phyloP scores from a whole-genome alignment of 352 stramenopile genomes.

The Pythium insidiosum region DNA sequence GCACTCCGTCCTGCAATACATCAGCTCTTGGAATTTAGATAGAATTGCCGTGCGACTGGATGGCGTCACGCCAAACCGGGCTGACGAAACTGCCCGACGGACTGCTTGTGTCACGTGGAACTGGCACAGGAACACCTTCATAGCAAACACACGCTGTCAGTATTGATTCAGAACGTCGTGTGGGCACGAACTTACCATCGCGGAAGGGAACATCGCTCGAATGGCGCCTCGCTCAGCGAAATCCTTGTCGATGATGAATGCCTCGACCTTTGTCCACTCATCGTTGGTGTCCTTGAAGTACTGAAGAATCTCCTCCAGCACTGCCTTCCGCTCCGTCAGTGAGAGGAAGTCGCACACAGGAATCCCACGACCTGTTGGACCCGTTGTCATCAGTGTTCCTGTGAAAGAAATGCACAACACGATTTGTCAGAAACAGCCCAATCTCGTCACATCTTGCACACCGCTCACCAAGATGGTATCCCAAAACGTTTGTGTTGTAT shows the following conservation, averaged over 20 bases:
- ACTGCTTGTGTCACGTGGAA: not conserved
- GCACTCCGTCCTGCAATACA: not conserved
- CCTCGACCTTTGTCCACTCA: not conserved
- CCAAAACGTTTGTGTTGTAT: slow-evolving; percentile 12
- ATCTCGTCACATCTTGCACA: no score
- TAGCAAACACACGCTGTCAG: not conserved
- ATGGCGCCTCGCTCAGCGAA: not conserved
- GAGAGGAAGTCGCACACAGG: slow-evolving; percentile 12
- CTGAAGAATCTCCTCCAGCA: not conserved
- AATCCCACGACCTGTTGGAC: slow-evolving; percentile 9
- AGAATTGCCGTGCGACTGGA: not conserved
- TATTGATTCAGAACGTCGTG: not conserved
- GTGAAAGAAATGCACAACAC: not conserved
- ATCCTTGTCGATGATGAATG: slow-evolving; percentile 3
- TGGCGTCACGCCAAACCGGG: not conserved
- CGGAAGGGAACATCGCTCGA: not conserved
- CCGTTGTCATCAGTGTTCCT: not conserved
- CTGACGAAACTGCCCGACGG: not conserved
- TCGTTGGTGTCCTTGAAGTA: slow-evolving; percentile 1
- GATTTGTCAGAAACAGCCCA: not conserved
- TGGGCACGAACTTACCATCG: not conserved
- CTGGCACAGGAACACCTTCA: not conserved
- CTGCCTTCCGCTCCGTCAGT: slow-evolving; percentile 2
- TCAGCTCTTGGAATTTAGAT: not conserved
- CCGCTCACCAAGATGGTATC: slow-evolving; percentile 7